Percentiles rank a stretch among this genome's conserved stretches.
phyloP scores from a whole-genome alignment of 805 yeast genomes.

The Yarrowia sp. region DNA sequence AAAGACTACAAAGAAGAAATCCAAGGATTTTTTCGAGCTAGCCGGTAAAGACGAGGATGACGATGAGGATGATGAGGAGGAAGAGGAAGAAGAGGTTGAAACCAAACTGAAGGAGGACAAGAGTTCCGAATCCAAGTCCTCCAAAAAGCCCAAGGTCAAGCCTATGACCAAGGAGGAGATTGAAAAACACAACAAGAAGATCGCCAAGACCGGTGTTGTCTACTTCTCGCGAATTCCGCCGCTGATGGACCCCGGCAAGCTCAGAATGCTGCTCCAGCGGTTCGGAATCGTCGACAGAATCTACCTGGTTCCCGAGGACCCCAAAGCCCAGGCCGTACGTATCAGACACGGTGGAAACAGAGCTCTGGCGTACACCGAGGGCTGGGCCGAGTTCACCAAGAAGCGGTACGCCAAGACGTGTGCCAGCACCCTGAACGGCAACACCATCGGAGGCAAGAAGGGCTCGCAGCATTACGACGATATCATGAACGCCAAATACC shows the following conservation, averaged over 20 bases:
- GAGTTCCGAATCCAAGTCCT: neutral
- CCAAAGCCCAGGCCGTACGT: conserved; percentile 66
- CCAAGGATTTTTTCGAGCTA: conserved; percentile 27
- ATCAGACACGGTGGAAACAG: conserved; percentile 91
- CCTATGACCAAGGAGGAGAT: conserved; percentile 50
- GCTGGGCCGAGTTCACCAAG: conserved; percentile 91
- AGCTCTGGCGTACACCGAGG: conserved; percentile 86
- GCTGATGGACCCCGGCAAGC: conserved; percentile 92
- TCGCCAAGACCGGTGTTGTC: conserved; percentile 87
- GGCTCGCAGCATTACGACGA: conserved; percentile 92
- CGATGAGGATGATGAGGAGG: conserved; percentile 40
- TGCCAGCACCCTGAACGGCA: conserved; percentile 85
- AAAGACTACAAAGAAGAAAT: conserved; percentile 32
- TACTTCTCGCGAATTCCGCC: conserved; percentile 92
- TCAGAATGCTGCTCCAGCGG: conserved; percentile 77
- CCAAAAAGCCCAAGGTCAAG: conserved; percentile 40
- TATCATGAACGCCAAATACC: conserved; percentile 85
- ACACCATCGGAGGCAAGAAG: conserved; percentile 90
- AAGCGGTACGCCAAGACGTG: conserved; percentile 90
- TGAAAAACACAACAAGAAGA: conserved; percentile 53
- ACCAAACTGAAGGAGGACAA: conserved; percentile 27
- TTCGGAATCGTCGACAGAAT: conserved; percentile 91
- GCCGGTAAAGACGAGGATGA: conserved; percentile 39
- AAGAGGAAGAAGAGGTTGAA: conserved; percentile 27
- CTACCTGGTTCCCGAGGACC: conserved; percentile 85